Evolutionary conservation across 2,329 filamentous ascomycete genomes (phyloP).

Genomic region (Colletotrichum cuscutae): DNA sequence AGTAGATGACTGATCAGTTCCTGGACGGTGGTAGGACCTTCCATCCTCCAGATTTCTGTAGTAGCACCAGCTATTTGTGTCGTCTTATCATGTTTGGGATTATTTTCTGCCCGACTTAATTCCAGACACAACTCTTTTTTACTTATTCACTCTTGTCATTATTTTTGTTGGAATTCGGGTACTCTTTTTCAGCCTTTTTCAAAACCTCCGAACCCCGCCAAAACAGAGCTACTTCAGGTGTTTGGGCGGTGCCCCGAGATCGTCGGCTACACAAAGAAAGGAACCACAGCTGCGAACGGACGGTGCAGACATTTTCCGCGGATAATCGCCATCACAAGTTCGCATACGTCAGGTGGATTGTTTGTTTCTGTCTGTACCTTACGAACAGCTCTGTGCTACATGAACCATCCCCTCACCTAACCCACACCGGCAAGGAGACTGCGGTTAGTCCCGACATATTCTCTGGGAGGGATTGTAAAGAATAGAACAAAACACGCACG

Average conservation of each 20-base stretch:
- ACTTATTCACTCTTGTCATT: too few relatives aligned
- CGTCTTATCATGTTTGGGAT: too few relatives aligned
- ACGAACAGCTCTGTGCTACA: background rate
- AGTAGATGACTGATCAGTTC: background rate
- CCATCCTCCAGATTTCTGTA: too few relatives aligned
- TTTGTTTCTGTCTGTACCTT: background rate
- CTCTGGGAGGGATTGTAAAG: too few relatives aligned
- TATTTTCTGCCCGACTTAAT: too few relatives aligned
- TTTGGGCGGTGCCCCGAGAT: background rate
- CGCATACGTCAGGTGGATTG: background rate
- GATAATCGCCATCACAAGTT: background rate
- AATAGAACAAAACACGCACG: background rate
- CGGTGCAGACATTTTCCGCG: background rate
- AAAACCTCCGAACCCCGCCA: background rate
- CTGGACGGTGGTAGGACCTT: slow-evolving; percentile 10
- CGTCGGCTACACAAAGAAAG: background rate
- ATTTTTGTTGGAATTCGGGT: too few relatives aligned
- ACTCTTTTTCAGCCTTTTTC: background rate
- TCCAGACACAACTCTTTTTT: too few relatives aligned
- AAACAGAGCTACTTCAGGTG: background rate
- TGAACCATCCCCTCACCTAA: background rate
- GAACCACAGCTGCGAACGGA: background rate
- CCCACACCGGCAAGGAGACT: background rate
- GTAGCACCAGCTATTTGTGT: too few relatives aligned
- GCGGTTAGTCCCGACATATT: too few relatives aligned